Evolutionary conservation across 148 eudicot genomes (phyloP).

Genomic region (Cornus kousa): DNA sequence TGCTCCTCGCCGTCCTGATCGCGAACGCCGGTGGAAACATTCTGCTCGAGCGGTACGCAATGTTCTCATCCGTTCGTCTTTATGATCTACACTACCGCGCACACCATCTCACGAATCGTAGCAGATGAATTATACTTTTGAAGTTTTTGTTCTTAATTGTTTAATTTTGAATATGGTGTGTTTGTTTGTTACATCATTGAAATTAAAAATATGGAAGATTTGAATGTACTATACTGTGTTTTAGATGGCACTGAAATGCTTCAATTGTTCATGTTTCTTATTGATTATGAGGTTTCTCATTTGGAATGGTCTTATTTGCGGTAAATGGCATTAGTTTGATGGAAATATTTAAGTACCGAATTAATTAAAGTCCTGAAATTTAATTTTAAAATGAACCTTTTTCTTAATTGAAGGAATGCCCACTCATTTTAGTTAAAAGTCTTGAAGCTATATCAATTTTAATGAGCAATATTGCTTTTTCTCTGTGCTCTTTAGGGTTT

Average conservation of each 20-base stretch:
- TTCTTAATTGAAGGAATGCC: no score
- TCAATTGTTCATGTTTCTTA: not conserved
- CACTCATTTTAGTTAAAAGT: no score
- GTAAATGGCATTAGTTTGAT: not conserved
- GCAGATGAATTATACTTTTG: not conserved
- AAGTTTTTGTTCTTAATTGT: not conserved
- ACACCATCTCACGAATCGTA: not conserved
- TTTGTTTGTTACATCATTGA: not conserved
- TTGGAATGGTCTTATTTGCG: no score
- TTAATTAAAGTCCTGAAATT: no score
- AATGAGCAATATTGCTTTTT: no score
- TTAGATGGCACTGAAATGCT: not conserved
- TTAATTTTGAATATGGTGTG: not conserved
- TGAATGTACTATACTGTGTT: not conserved
- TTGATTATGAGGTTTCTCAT: no score
- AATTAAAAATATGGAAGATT: not conserved
- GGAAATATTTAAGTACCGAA: no score
- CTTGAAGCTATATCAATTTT: no score
- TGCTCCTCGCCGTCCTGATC: slow-evolving; percentile 52
- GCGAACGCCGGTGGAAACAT: slow-evolving; percentile 61
- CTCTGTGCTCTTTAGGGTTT: no score
- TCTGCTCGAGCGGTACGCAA: slow-evolving; percentile 51
- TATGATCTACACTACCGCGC: not conserved
- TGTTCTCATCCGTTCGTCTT: not conserved
- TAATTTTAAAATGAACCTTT: no score